Evolutionary conservation across 106 monocot species (phyloP).

Genomic region (Allium sativum): DNA sequence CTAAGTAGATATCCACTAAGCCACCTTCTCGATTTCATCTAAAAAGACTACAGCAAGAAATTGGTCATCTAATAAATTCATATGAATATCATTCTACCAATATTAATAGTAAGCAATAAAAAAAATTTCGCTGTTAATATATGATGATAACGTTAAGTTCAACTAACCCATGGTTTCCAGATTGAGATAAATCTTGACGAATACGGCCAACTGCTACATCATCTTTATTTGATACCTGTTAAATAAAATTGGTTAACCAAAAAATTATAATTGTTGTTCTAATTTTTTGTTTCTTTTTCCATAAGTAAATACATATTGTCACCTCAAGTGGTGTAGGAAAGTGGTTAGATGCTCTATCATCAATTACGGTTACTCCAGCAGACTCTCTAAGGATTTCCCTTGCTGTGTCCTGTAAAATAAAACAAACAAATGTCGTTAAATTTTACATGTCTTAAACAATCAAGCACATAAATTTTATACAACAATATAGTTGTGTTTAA

Average conservation of each 20-base stretch:
- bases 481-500: too few species aligned
- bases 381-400: slow-evolving; percentile 67
- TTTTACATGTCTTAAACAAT: too few species aligned
- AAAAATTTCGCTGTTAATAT: too few species aligned
- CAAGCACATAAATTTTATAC: too few species aligned
- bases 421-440: slow-evolving; percentile 4
- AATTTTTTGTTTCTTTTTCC: background rate
- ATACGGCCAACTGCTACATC: slow-evolving; percentile 98
- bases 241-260: background rate
- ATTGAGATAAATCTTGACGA: slow-evolving; percentile 76
- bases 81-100: too few species aligned
- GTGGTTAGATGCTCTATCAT: slow-evolving; percentile 65
- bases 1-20: too few species aligned
- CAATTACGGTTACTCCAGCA: slow-evolving; percentile 77
- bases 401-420: slow-evolving; percentile 57
- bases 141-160: background rate
- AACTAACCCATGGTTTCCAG: slow-evolving; percentile 78
- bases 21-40: too few species aligned
- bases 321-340: slow-evolving; percentile 97
- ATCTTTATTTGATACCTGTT: slow-evolving; percentile 91
- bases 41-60: too few species aligned
- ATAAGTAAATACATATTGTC: slow-evolving; percentile 3
- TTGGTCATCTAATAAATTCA: too few species aligned
- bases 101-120: too few species aligned
- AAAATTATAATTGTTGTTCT: background rate